phyloP scores from a whole-genome alignment of 768 basidiomycete genomes.

The Boletus sp. region DNA sequence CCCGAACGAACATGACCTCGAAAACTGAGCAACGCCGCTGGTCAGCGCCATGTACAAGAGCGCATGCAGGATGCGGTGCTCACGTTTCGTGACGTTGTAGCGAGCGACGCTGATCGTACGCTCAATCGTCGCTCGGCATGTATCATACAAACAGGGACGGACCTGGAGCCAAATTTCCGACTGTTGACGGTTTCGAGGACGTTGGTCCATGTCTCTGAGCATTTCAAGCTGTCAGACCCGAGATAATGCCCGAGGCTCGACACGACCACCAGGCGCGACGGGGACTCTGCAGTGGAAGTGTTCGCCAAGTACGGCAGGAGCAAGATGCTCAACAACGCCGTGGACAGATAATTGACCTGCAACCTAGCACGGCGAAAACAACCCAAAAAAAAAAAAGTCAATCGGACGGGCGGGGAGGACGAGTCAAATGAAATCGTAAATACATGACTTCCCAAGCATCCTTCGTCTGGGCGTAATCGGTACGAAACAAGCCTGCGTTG shows the following conservation, averaged over 20 bases:
- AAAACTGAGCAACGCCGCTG: conserved; percentile 16
- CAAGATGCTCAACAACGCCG: conserved; percentile 30
- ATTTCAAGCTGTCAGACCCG: conserved; percentile 2
- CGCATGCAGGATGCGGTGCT: background rate
- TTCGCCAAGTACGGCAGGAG: conserved; percentile 31
- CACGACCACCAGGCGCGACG: conserved; percentile 26
- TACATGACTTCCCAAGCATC: conserved; percentile 52
- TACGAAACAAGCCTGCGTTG: conserved; percentile 25
- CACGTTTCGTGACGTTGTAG: conserved; percentile 27
- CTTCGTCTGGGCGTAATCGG: conserved; percentile 24
- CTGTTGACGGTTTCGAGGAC: conserved; percentile 25
- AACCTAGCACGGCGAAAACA: conserved; percentile 18
- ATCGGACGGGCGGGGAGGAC: background rate
- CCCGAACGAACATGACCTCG: conserved; percentile 30
- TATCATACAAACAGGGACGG: background rate
- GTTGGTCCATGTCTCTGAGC: conserved; percentile 7
- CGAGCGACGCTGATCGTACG: conserved; percentile 10
- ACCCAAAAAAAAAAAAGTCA: background rate
- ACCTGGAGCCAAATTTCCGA: conserved; percentile 22
- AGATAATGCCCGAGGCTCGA: conserved; percentile 29
- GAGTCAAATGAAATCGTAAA: background rate
- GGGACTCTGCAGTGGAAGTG: conserved; percentile 12
- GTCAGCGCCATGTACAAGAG: background rate
- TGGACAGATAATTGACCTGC: conserved; percentile 35
- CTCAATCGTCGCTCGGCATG: no score